Conservation (phyloP, 2,329 filamentous ascomycete species). For the Aspergillus sp. region DNA sequence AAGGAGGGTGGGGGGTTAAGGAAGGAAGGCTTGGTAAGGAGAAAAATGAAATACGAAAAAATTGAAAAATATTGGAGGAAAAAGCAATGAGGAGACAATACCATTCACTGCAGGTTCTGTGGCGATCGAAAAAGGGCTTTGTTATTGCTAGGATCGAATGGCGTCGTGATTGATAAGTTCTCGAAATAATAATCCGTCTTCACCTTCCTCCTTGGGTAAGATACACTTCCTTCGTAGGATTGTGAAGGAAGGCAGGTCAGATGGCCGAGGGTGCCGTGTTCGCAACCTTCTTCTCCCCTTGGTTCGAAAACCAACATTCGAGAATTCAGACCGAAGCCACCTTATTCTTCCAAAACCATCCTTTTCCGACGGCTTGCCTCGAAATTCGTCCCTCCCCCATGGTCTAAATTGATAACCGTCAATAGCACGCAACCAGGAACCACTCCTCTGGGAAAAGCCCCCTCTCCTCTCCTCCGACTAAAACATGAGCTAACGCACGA, state of each 20-base stretch:
- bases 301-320: neutral
- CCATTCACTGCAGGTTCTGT: neutral
- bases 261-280: neutral
- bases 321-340: neutral
- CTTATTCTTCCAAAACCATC: neutral
- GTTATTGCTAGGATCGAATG: neutral
- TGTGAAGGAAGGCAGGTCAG: slow-evolving; percentile 1
- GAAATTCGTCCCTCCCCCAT: neutral
- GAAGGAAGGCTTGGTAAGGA: neutral
- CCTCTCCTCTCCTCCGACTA: slow-evolving; percentile 4
- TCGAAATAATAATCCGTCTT: neutral
- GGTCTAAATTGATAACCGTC: neutral
- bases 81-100: neutral
- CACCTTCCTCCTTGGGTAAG: neutral
- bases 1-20: no score
- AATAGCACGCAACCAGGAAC: slow-evolving; percentile 9
- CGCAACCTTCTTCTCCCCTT: neutral
- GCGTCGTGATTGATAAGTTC: slow-evolving; percentile 1
- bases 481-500: neutral
- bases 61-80: slow-evolving; percentile 2
- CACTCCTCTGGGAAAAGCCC: slow-evolving; percentile 8
- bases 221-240: neutral
- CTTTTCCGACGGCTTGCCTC: neutral
- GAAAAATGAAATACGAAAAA: slow-evolving; percentile 1
- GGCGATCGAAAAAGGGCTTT: neutral